Conservation (phyloP, 192 early-diverging fungal species). For the Coemansia sp. region DNA sequence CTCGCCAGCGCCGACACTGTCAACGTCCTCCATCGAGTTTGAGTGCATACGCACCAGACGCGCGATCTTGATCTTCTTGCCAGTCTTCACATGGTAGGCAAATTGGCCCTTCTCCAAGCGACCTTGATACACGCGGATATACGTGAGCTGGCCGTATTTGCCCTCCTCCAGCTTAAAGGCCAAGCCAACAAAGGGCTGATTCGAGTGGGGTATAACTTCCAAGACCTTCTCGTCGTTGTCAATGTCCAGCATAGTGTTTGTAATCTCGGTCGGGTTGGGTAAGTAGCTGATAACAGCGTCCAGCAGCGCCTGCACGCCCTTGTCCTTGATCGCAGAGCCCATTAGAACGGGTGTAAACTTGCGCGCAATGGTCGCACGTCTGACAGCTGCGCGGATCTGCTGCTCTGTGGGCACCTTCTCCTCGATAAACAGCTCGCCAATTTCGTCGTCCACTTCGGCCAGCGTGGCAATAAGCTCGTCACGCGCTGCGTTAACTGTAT, state of each 20-base stretch:
- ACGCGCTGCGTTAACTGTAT: conserved; percentile 64
- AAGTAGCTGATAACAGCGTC: conserved; percentile 71
- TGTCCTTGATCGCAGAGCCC: conserved; percentile 86
- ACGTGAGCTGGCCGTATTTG: conserved; percentile 95
- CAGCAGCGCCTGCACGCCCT: conserved; percentile 75
- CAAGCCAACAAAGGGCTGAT: conserved; percentile 78
- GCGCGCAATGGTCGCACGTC: conserved; percentile 73
- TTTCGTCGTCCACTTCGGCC: conserved; percentile 82
- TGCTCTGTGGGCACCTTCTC: conserved; percentile 69
- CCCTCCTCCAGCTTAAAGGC: conserved; percentile 93
- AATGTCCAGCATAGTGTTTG: conserved; percentile 71
- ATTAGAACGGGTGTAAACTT: conserved; percentile 84
- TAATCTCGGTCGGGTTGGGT: conserved; percentile 72
- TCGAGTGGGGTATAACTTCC: conserved; percentile 62
- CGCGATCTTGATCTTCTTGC: conserved; percentile 94
- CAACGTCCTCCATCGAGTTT: conserved; percentile 97
- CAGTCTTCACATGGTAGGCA: conserved; percentile 84
- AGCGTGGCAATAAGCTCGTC: conserved; percentile 74
- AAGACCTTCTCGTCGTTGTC: conserved; percentile 62
- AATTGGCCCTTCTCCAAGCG: conserved; percentile 82
- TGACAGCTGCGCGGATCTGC: conserved; percentile 72
- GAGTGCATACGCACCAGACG: conserved; percentile 98
- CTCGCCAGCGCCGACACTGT: conserved; percentile 89
- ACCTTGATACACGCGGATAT: conserved; percentile 96
- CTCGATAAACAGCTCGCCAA: conserved; percentile 79